Evolutionary conservation across 306 rosid species (phyloP), one percentile per base, ranked within the genome.

Genomic region (Trifolium pratense): DNA sequence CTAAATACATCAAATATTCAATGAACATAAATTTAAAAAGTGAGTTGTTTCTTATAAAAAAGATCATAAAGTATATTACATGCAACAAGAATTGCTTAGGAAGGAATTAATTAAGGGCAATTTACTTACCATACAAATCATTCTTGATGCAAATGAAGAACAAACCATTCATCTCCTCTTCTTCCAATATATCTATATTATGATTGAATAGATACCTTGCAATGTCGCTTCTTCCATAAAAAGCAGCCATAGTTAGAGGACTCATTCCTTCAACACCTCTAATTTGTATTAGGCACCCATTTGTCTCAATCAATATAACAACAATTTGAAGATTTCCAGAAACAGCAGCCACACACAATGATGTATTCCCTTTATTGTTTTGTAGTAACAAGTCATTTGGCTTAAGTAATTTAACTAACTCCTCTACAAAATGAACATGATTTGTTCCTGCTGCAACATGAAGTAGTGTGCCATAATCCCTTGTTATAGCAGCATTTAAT

Each of bases 171-270:
- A 34, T 39, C 1, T 84, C 78, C 7, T n/a, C n/a, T 13, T 23
- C 39, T 37, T 64, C 65, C 5, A 73, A 80, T 6, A 64, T 8
- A 0, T 4, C 6, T 0, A 2, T 3, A 20, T 59, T 80, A 6
- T 0, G 7, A 4, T 16, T 7, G n/a, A 68, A 80, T 0, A 84
- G 73, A 73, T 15, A 31, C 39, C 23, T 45, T 20, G 83, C 72
- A 80, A 84, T 69, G 3, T 80, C 75, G 20, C 48, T 55, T 73
- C 61, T 74, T 58, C 80, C 83, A 29, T 64, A 70, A 3, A 73
- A 36, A 10, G 55, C 80, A 63, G 85, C 84, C 58, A 84, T 20
- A 36, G 77, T 75, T 65, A 84, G 85, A 61, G 87, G 80, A 31
- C 80, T 80, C 39, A 25, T 9, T 12, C 12, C 43, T 31, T 26